phyloP scores from a whole-genome alignment of 208 protist species.

The Porcisia hertigi region DNA sequence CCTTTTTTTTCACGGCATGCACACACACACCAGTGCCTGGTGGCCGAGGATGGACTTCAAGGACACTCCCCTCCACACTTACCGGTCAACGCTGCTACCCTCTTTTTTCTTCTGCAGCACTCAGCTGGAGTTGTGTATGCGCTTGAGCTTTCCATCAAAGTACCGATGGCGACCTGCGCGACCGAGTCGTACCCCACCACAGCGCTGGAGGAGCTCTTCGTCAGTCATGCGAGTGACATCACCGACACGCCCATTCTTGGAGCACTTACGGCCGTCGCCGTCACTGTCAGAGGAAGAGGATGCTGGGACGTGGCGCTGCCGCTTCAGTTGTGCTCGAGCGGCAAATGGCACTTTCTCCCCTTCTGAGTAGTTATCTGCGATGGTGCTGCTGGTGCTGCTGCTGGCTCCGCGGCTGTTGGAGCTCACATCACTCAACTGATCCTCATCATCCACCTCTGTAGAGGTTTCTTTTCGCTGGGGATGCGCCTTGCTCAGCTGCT shows the following conservation, averaged over 20 bases:
- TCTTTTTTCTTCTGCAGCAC: not conserved
- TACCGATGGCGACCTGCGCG: constrained; percentile 82
- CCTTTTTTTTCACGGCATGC: not conserved
- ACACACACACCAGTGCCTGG: not conserved
- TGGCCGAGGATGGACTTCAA: not conserved
- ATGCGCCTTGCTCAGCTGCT: constrained; percentile 4
- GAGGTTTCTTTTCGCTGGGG: not conserved
- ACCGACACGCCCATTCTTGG: not conserved
- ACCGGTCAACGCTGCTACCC: not conserved
- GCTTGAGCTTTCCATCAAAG: constrained; percentile 85
- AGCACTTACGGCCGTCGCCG: constrained; percentile 13
- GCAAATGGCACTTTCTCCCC: not conserved
- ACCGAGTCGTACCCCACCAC: constrained; percentile 82
- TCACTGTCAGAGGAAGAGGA: constrained; percentile 15
- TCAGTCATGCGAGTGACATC: constrained; percentile 67
- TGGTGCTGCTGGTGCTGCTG: constrained; percentile 19
- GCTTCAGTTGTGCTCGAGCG: not conserved
- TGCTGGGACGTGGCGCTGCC: not conserved
- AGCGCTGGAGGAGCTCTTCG: constrained; percentile 67
- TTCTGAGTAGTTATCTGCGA: constrained; percentile 6
- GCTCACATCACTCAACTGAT: not conserved
- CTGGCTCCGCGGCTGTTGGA: constrained; percentile 23
- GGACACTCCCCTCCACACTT: not conserved
- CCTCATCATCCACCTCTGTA: not conserved
- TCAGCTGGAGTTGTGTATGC: constrained; percentile 39